These are phyloP conservation scores for Ganoderma sp. DNA, from an alignment of 1,284 basidiomycete genomes.

Conservation along the genomic window DNA sequence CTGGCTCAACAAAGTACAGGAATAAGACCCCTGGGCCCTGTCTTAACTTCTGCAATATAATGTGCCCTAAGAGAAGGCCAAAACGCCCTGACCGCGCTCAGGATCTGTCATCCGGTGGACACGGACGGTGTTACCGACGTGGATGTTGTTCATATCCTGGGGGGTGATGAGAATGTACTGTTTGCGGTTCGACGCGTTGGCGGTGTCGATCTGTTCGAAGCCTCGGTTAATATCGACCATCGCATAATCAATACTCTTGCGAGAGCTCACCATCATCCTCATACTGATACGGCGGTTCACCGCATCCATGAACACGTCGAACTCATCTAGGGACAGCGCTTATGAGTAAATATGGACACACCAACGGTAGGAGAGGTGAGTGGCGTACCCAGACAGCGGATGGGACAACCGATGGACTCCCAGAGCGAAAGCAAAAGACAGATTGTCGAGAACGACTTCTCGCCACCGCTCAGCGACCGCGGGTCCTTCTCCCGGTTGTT, in stretches of 20 bases:
- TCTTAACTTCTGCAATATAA: background rate
- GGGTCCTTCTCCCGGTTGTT: constrained; percentile 74
- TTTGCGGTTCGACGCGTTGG: constrained; percentile 81
- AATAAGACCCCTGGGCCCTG: background rate
- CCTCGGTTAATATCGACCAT: background rate
- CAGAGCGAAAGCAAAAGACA: constrained; percentile 92
- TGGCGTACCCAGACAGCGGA: constrained; percentile 87
- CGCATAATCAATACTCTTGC: background rate
- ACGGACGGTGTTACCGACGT: constrained; percentile 64
- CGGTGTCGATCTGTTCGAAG: constrained; percentile 75
- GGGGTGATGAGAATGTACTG: constrained; percentile 95
- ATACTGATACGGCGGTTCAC: constrained; percentile 91
- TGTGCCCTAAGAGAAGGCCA: constrained; percentile 45
- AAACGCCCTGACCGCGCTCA: constrained; percentile 66
- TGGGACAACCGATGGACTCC: constrained; percentile 93
- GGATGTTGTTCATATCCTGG: constrained; percentile 78
- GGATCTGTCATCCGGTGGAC: constrained; percentile 85
- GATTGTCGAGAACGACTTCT: constrained; percentile 97
- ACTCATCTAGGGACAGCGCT: constrained; percentile 64
- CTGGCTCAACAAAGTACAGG: background rate
- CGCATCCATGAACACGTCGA: constrained; percentile 96
- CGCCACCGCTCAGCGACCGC: constrained; percentile 87
- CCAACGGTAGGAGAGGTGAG: background rate
- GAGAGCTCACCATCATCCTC: constrained; percentile 83
- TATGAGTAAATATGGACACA: constrained; percentile 1